A percentile compares a stretch with the other conserved stretches of the same genome.
These are phyloP conservation scores for Metschnikowia lunata DNA, from an alignment of 805 yeast genomes.

Conservation along the genomic window DNA sequence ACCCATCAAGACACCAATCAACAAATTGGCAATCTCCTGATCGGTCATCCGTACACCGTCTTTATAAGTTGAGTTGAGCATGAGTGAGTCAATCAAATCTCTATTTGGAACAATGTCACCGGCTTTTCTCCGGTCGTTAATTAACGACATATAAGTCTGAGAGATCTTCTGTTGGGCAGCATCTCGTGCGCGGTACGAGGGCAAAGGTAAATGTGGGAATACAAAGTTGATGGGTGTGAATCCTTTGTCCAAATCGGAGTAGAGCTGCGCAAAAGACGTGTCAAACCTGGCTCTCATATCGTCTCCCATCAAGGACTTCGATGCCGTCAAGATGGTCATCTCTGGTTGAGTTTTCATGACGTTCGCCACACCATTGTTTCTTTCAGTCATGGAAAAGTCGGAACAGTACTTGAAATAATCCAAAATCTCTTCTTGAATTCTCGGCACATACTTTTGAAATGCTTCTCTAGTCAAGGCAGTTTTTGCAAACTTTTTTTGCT, in stretches of 20 bases:
- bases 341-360: constrained; percentile 89
- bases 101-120: constrained; percentile 74
- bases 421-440: constrained; percentile 72
- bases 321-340: constrained; percentile 93
- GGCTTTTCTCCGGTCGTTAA: constrained; percentile 63
- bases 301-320: constrained; percentile 85
- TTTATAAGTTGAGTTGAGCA: constrained; percentile 79
- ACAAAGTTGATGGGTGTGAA: constrained; percentile 95
- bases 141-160: constrained; percentile 73
- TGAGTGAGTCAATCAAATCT: constrained; percentile 84
- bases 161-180: constrained; percentile 81
- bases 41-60: constrained; percentile 95
- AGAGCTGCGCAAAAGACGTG: constrained; percentile 77
- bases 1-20: constrained; percentile 97
- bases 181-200: constrained; percentile 81
- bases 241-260: constrained; percentile 91
- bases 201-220: constrained; percentile 89
- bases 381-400: constrained; percentile 40
- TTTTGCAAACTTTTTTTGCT: constrained; percentile 95
- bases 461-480: constrained; percentile 81
- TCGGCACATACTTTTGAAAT: constrained; percentile 81
- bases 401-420: constrained; percentile 56
- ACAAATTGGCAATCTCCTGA: constrained; percentile 85
- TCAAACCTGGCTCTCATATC: constrained; percentile 83
- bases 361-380: constrained; percentile 47